Percentiles rank a stretch among this genome's conserved stretches.
These are phyloP conservation scores for Coemansia sp. DNA, from an alignment of 192 early-diverging fungal genomes.

Conservation along the genomic window DNA sequence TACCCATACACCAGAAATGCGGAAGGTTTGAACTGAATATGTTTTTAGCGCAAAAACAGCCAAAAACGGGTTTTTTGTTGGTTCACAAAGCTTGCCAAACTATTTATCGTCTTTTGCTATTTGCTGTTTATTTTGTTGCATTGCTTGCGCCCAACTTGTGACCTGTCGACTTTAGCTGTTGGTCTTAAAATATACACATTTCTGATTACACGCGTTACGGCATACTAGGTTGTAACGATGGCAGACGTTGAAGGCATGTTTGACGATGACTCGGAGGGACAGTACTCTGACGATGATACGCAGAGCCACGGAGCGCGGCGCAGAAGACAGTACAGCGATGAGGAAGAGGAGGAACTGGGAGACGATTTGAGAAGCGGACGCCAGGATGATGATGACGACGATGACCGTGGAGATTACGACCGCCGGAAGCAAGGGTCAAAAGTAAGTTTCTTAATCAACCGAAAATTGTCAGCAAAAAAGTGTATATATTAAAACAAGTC, in stretches of 20 bases:
- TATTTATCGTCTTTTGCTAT: slow-evolving; percentile 1
- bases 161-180: neutral
- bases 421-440: slow-evolving; percentile 48
- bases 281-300: slow-evolving; percentile 35
- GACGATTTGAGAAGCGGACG: slow-evolving; percentile 26
- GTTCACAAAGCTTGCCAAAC: neutral
- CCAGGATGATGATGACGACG: slow-evolving; percentile 14
- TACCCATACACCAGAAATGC: neutral
- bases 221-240: slow-evolving; percentile 18
- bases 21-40: neutral
- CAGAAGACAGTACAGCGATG: slow-evolving; percentile 28
- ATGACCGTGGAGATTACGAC: slow-evolving; percentile 50
- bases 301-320: slow-evolving; percentile 15
- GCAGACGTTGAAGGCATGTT: slow-evolving; percentile 70
- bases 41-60: neutral
- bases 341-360: slow-evolving; percentile 18
- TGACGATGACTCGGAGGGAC: slow-evolving; percentile 71
- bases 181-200: neutral
- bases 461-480: too few species aligned
- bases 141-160: neutral
- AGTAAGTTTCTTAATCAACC: slow-evolving; percentile 16
- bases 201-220: neutral
- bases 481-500: too few species aligned
- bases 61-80: neutral
- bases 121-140: neutral